These are phyloP conservation scores for Inga leiocalycina DNA, from an alignment of 306 rosid species.

Conservation along the genomic window DNA sequence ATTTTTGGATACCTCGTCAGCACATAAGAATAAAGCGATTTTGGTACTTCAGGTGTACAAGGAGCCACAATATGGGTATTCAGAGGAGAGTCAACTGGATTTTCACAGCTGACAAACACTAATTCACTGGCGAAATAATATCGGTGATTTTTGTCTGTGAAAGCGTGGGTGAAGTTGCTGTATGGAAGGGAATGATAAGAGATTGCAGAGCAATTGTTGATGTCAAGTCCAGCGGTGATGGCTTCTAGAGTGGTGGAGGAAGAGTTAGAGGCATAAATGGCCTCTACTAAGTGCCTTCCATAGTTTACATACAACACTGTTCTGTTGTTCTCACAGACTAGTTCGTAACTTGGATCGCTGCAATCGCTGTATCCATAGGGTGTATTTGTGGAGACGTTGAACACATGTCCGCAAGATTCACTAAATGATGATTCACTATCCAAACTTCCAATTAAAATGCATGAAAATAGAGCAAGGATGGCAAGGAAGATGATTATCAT, in stretches of 20 bases:
- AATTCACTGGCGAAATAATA: too few relatives aligned
- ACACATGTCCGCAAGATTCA: background rate
- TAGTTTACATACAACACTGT: background rate
- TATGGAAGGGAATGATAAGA: background rate
- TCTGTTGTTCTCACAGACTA: background rate
- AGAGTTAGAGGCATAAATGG: background rate
- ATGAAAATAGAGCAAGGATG: too few relatives aligned
- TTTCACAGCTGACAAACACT: slow-evolving; percentile 5
- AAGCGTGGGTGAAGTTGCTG: background rate
- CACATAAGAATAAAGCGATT: background rate
- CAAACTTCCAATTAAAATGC: too few relatives aligned
- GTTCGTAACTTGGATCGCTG: background rate
- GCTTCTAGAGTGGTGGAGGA: background rate
- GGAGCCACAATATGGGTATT: background rate
- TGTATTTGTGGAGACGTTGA: background rate
- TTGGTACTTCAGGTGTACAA: background rate
- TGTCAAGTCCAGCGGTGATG: background rate
- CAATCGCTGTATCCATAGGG: background rate
- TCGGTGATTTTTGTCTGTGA: background rate
- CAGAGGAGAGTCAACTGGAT: background rate
- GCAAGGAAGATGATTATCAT: too few relatives aligned
- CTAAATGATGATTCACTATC: background rate
- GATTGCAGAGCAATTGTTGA: background rate
- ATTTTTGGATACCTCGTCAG: fast-evolving
- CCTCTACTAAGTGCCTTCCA: background rate